Evolutionary conservation across 1,139 yeast genomes (phyloP), one percentile per base, ranked within the genome.

Genomic region (Sugiyamaella xylanicola): DNA sequence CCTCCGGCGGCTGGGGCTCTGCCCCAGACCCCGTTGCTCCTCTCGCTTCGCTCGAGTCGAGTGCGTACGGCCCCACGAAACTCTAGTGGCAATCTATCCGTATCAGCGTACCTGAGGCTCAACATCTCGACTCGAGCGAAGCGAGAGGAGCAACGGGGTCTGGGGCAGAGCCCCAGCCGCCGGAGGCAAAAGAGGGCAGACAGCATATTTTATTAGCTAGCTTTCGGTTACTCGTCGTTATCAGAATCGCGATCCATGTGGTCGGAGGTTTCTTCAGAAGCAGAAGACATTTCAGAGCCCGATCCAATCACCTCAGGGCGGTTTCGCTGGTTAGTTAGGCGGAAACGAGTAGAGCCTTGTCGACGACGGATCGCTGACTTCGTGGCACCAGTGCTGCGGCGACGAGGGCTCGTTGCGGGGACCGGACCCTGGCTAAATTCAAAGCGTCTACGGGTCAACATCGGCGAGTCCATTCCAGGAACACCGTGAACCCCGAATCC

Each of bases 191-290:
- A 17, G 16, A 39, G 8, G 42, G 22, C 13, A 17, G 7, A 39
- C 4, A 4, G 15, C 3, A 15, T 11, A 35, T 39, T 4, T 39
- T 27, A 16, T 25, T 32, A 21, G 40, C 21, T 21, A 51, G 45
- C 20, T 44, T 39, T 20, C 50, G 9, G 46, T 36, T 27, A 36
- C 20, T 46, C 50, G 27, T 32, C 20, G 32, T 46, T 35, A 3
- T 46, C 50, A 13, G 43, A 46, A 4, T 36, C 42, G 3, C 42
- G 50, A 21, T 46, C 50, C 42, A 36, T 37, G 32, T 20, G 42
- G 5, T 46, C 50, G n/a, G 35, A 21, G 13, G 39, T 7, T 20
- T 46, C 50, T 4, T 46, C 42, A 21, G 50, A 46, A 4, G 43
- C 21, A 13, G 50, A 46, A 4, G 50, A 45, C 40, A 45, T 16